Base-by-base conservation (phyloP, 352 stramenopile genomes). In the Phytophthora aleatoria region DNA sequence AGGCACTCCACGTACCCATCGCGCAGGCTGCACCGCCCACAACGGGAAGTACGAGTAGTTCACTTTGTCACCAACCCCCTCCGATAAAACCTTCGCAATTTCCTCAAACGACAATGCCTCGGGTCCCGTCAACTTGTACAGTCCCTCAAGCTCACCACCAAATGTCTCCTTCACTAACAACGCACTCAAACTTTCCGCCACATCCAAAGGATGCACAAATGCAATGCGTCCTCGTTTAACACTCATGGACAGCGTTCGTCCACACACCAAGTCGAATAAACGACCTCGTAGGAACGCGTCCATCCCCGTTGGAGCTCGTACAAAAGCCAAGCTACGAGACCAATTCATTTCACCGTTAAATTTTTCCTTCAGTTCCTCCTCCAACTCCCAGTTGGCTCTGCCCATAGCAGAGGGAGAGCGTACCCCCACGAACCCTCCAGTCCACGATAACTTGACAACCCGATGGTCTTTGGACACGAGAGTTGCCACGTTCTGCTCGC, bases 21-120 rank as follows among this genome's bases (percentile, higher is more conserved):
- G 73, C 31, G 85, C 76, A 10, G 83, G 81, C 57, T 92, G 77
- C 48, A 94, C 78, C 3, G 83, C 81, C 85, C 85, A 94, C 24
- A 90, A 57, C 3, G 85, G 83, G 33, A 92, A 91, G 50, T 89
- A 63, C 24, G 81, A 89, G 53, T 83, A 90, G 10, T 52, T 69
- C 13, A 93, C 81, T 12, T 60, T 62, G 9, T 87, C 56, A 1
- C 64, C 64, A 27, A 92, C 72, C 2, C 64, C 68, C 0, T 70
- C 11, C 5, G 74, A 87, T 10, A 92, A 54, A n/a, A 74, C 50
- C 13, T 79, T 42, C 3, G 76, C 69, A 31, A 89, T 65, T 5
- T 91, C 63, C 48, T 76, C 38, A 52, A 77, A 92, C 12, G 76
- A 64, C 42, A 94, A 69, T 9, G 85, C 72, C 52, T 90, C 79